A percentile compares a stretch with the other conserved stretches of the same genome.
Conservation (phyloP, 345 rosid species). For the Pseudoturritis turrita region DNA sequence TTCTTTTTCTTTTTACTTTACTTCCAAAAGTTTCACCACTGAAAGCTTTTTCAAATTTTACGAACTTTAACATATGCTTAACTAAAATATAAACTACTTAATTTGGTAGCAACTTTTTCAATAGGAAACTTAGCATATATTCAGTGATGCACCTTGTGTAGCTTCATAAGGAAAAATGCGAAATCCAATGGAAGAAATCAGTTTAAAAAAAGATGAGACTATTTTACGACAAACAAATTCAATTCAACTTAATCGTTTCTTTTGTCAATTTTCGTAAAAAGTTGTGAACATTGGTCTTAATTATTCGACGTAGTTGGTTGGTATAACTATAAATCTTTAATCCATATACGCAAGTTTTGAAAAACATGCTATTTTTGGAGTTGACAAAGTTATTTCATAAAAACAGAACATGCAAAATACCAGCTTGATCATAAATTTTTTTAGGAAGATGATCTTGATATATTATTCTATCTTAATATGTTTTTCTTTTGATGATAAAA, state of each 20-base stretch:
- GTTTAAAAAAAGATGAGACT: slow-evolving; percentile 2
- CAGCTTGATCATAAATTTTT: not conserved
- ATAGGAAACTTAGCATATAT: slow-evolving; percentile 11
- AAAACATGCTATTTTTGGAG: too few relatives aligned
- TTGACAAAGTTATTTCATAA: too few relatives aligned
- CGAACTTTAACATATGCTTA: not conserved
- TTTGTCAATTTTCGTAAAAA: not conserved
- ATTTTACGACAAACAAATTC: slow-evolving; percentile 2
- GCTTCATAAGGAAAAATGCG: slow-evolving; percentile 8
- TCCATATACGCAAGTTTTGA: too few relatives aligned
- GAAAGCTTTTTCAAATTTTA: not conserved
- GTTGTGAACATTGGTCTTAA: not conserved
- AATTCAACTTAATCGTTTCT: slow-evolving; percentile 1
- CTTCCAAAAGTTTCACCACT: not conserved
- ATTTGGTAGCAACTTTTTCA: not conserved
- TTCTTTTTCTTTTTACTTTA: not conserved
- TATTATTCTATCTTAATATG: not conserved
- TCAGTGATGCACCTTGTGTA: slow-evolving; percentile 5
- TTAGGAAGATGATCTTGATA: not conserved
- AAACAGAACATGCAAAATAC: too few relatives aligned
- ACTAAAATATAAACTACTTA: not conserved
- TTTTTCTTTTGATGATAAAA: too few relatives aligned
- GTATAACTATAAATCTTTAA: not conserved
- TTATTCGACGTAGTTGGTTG: not conserved
- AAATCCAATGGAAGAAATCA: slow-evolving; percentile 18